These are phyloP conservation scores for Phytophthora ohioensis DNA, from an alignment of 352 stramenopile species.

Conservation along the genomic window DNA sequence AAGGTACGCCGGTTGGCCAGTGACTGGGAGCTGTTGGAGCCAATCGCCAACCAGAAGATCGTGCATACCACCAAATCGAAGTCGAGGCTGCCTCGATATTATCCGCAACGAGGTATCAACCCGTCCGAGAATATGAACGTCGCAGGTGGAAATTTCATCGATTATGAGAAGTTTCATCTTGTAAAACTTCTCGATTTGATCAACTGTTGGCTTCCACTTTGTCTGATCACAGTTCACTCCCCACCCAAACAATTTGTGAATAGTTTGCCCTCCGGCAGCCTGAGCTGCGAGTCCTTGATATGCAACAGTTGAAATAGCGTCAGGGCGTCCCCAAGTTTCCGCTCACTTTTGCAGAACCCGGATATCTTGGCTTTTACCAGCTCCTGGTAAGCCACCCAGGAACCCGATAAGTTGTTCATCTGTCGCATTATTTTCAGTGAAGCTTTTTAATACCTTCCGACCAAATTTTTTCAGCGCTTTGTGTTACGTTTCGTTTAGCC, in stretches of 20 bases:
- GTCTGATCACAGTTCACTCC: background rate
- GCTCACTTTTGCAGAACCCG: background rate
- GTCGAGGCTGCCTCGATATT: background rate
- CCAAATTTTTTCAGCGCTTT: background rate
- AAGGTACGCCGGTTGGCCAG: background rate
- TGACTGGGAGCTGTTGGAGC: conserved; percentile 7
- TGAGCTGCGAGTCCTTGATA: conserved; percentile 5
- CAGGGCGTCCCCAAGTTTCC: background rate
- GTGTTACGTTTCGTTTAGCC: background rate
- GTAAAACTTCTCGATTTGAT: background rate
- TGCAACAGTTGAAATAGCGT: background rate
- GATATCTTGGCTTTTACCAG: background rate
- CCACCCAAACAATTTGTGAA: conserved; percentile 16
- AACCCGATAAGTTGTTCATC: background rate
- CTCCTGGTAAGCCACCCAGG: background rate
- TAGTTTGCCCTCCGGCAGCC: background rate
- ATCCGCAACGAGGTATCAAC: background rate
- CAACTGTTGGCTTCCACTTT: background rate
- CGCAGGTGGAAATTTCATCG: conserved; percentile 1
- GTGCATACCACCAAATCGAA: conserved; percentile 7
- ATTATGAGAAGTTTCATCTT: conserved; percentile 4
- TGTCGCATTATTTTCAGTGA: background rate
- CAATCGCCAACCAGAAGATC: conserved; percentile 10
- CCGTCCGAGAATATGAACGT: background rate
- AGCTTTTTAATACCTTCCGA: background rate